Evolutionary conservation across 345 rosid genomes (phyloP), one percentile per base, ranked within the genome.

Genomic region (Euclidium syriacum): DNA sequence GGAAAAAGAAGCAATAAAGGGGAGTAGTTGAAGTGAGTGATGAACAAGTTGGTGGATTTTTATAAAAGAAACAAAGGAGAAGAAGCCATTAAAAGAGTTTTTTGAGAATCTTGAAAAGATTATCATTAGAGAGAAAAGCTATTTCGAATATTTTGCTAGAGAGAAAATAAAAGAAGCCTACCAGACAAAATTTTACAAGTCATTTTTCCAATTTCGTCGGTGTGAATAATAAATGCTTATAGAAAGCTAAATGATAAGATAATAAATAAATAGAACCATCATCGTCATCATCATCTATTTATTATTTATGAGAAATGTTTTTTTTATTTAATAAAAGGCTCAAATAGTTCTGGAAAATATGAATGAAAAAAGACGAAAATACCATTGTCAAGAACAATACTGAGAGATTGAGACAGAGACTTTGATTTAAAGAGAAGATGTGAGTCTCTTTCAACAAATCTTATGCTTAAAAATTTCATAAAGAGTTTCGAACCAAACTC

Each of bases 381-480:
- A 77, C 77, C 87, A 83, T 71, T 64, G 10, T 42, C 35, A 57
- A 50, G 75, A 56, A 63, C 68, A 42, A 59, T 5, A 10, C 25
- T 33, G 20, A n/a, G 7, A 6, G 67, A 47, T n/a, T n/a, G 27
- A 57, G 51, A 49, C 29, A 54, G 58, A 81, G 67, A 73, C 86
- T 83, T 91, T 68, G 59, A 82, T 86, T 91, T 58, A 80, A 88
- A 88, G 95, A 83, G 85, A 92, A 76, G 96, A 66, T 68, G 74
- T 12, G 44, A 74, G 90, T 85, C 94, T 57, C 85, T 67, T 58
- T 88, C 90, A 62, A 75, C 89, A 32, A 83, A 80, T 78, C 79
- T 83, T 77, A 70, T 54, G 80, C 57, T 75, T 57, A 73, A 82
- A 82, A 79, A 63, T 42, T 74, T 67, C 71, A 57, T 60, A 64